Percentiles rank a stretch among this genome's conserved stretches.
Conservation (phyloP, 495 filamentous ascomycete genomes). For the Daldinia loculata region DNA sequence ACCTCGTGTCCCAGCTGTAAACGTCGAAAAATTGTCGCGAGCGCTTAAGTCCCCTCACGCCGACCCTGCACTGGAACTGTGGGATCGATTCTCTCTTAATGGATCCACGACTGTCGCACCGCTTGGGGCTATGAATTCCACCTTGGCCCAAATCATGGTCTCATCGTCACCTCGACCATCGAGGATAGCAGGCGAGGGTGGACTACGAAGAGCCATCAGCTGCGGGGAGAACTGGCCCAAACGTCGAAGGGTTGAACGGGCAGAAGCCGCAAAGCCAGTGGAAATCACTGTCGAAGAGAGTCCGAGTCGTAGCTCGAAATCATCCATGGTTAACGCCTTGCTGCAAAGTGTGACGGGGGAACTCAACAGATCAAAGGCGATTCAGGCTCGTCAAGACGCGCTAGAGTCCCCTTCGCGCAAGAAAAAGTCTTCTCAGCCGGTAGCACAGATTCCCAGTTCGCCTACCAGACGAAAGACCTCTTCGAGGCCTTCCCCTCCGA, state of each 20-base stretch:
- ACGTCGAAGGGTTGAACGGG: slow-evolving; percentile 57
- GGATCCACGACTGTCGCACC: slow-evolving; percentile 47
- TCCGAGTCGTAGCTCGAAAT: slow-evolving; percentile 56
- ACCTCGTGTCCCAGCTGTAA: slow-evolving; percentile 44
- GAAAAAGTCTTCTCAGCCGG: slow-evolving; percentile 35
- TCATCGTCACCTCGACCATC: slow-evolving; percentile 76
- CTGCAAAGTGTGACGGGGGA: slow-evolving; percentile 55
- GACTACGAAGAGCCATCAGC: slow-evolving; percentile 73
- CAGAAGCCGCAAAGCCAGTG: slow-evolving; percentile 35
- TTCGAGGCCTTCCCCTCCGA: slow-evolving; percentile 23
- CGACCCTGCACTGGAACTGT: slow-evolving; percentile 86
- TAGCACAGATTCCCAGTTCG: slow-evolving; percentile 20
- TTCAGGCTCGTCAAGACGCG: slow-evolving; percentile 31
- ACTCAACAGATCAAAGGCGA: slow-evolving; percentile 45
- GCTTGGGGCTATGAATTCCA: slow-evolving; percentile 55
- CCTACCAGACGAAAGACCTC: slow-evolving; percentile 28
- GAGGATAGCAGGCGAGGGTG: slow-evolving; percentile 55
- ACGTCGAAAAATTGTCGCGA: slow-evolving; percentile 62
- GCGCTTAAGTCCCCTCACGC: slow-evolving; percentile 76
- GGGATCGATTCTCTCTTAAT: slow-evolving; percentile 74
- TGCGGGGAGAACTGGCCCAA: slow-evolving; percentile 77
- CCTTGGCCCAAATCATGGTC: slow-evolving; percentile 68
- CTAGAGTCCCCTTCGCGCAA: slow-evolving; percentile 46
- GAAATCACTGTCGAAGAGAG: slow-evolving; percentile 26
- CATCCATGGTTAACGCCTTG: slow-evolving; percentile 55